Percentiles rank a stretch among this genome's conserved stretches.
Evolutionary conservation across 2,329 filamentous ascomycete species (phyloP).

Genomic region (Claviceps sp.): DNA sequence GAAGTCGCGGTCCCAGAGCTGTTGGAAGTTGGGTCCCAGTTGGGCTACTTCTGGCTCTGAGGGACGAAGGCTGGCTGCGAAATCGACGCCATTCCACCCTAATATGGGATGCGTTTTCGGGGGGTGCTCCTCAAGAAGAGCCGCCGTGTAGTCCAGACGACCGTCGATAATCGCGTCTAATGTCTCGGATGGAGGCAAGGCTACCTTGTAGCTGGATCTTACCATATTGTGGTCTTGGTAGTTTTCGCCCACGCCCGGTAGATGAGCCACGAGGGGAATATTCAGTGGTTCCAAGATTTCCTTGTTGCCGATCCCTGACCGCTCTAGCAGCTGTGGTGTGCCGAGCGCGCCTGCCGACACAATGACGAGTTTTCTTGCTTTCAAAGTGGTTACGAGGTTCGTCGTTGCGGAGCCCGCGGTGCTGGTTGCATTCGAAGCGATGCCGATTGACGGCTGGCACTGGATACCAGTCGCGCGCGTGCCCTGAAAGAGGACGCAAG

Average conservation of each 20-base stretch:
- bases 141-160: conserved; percentile 17
- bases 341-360: conserved; percentile 34
- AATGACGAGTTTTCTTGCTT: conserved; percentile 18
- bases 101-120: conserved; percentile 30
- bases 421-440: not conserved
- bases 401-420: not conserved
- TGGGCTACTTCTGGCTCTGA: conserved; percentile 35
- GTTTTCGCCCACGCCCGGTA: conserved; percentile 38
- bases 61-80: conserved; percentile 42
- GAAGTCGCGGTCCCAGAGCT: conserved; percentile 44
- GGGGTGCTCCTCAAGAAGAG: conserved; percentile 22
- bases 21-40: conserved; percentile 38
- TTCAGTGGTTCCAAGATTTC: conserved; percentile 33
- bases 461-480: conserved; percentile 46
- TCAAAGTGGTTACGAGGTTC: conserved; percentile 8
- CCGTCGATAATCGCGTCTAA: conserved; percentile 40
- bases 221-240: conserved; percentile 45
- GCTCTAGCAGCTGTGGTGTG: conserved; percentile 43
- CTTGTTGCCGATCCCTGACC: conserved; percentile 46
- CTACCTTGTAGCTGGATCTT: conserved; percentile 33
- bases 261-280: conserved; percentile 30
- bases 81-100: conserved; percentile 45
- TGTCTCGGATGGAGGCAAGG: conserved; percentile 18
- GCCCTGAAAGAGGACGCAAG: conserved; percentile 36
- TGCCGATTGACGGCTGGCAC: conserved; percentile 27